A percentile compares a stretch with the other conserved stretches of the same genome.
Conservation (phyloP, 768 basidiomycete species). For the Mrakia blollopis region DNA sequence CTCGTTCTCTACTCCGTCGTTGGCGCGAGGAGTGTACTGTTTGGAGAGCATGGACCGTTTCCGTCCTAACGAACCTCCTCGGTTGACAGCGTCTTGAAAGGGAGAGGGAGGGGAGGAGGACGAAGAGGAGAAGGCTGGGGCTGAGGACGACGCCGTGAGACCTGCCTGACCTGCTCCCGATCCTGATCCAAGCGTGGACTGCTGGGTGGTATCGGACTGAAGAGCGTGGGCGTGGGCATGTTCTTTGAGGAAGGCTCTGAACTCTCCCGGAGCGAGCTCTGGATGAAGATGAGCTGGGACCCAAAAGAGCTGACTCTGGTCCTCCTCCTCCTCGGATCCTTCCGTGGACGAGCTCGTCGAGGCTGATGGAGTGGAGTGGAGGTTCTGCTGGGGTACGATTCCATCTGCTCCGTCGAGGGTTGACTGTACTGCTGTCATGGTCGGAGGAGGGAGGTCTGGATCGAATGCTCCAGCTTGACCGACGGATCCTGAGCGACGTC, state of each 20-base stretch:
- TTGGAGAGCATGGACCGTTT: conserved; percentile 91
- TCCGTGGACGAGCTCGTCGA: neutral
- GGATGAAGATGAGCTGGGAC: conserved; percentile 94
- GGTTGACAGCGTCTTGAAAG: conserved; percentile 48
- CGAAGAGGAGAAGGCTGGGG: conserved; percentile 14
- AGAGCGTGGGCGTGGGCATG: conserved; percentile 58
- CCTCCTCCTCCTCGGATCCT: conserved; percentile 46
- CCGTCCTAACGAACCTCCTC: conserved; percentile 57
- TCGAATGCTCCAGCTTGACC: conserved; percentile 20
- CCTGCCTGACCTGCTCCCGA: neutral
- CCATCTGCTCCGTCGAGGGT: conserved; percentile 16
- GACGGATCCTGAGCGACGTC: conserved; percentile 30
- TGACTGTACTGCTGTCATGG: conserved; percentile 15
- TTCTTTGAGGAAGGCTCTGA: conserved; percentile 88
- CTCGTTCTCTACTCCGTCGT: conserved; percentile 69
- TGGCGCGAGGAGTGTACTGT: conserved; percentile 77
- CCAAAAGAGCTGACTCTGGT: conserved; percentile 91
- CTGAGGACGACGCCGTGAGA: neutral
- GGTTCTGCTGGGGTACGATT: conserved; percentile 1
- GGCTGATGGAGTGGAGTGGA: neutral
- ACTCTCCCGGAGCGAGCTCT: conserved; percentile 94
- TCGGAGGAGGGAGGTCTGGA: conserved; percentile 28
- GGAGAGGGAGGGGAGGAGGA: conserved; percentile 16
- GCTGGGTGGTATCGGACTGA: conserved; percentile 13
- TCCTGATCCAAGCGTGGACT: no score